Evolutionary conservation across 192 early-diverging fungal species (phyloP), one percentile per base, ranked within the genome.

Genomic region (Geranomyces michiganensis): DNA sequence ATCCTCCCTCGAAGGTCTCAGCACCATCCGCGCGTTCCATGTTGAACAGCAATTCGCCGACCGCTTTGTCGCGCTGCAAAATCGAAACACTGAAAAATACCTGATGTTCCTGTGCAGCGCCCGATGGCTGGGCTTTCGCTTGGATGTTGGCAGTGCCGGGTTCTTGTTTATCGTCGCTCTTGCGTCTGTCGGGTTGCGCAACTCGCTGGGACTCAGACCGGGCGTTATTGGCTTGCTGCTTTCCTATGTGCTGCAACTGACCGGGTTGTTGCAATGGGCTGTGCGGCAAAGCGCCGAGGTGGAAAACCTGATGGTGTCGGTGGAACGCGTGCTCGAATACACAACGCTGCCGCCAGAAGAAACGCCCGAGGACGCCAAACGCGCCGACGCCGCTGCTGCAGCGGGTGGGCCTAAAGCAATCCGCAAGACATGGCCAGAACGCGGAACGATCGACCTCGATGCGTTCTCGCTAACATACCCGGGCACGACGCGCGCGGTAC

Each of bases 321-420:
- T 89, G 32, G 90, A 92, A 72, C 79, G 91, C 24, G 82, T 91
- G 61, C 70, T 88, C 24, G 89, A 87, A 65, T 88, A 89, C 77
- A 80, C 80, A 22, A 58, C n/a, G 8, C 60, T 75, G 29, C 30
- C 56, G 31, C 45, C 58, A 17, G 73, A 75, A 62, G 67, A 61
- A 53, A 64, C 43, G 27, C 21, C 4, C 56, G 29, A 58, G 29
- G 47, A 68, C 56, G 30, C 44, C 29, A n/a, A 56, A 22, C 43
- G 44, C 19, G 43, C 58, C 21, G 29, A 51, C 22, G 30, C 1
- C n/a, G 29, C 29, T 32, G 67, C n/a, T 19, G 36, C 36, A 10
- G 36, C 36, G 36, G 36, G 36, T 41, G 26, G 9, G 43, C 22
- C 68, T 19, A 7, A 14, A 47, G 27, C 30, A 0, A 56, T 80